A percentile compares a stretch with the other conserved stretches of the same genome.
Conservation (phyloP, 1,284 basidiomycete species). For the Marasmius sp. region DNA sequence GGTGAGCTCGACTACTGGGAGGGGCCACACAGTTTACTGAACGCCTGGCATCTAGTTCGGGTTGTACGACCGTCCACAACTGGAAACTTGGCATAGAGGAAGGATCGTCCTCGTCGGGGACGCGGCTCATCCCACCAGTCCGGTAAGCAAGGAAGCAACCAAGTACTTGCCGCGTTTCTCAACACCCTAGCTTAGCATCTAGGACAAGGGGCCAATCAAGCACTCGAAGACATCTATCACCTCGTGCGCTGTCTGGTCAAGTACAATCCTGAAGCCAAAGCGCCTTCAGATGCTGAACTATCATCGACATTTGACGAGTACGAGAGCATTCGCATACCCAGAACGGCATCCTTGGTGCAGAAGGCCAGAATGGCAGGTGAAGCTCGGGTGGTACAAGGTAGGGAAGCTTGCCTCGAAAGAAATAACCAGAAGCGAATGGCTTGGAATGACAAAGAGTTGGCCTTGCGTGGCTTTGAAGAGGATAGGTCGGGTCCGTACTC, state of each 20-base stretch:
- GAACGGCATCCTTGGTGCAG: conserved; percentile 39
- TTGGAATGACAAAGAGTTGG: conserved; percentile 19
- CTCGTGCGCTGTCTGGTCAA: conserved; percentile 35
- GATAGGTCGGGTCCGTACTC: conserved; percentile 16
- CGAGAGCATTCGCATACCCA: conserved; percentile 35
- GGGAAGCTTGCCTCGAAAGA: conserved; percentile 32
- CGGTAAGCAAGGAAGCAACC: conserved; percentile 12
- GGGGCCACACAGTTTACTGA: neutral
- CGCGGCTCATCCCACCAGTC: conserved; percentile 47
- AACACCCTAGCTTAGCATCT: conserved; percentile 34
- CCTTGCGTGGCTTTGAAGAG: conserved; percentile 2
- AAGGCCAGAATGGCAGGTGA: conserved; percentile 38
- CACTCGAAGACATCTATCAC: conserved; percentile 44
- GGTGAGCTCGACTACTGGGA: too few species aligned
- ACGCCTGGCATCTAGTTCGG: conserved; percentile 33
- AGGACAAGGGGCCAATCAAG: conserved; percentile 50
- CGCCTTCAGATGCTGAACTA: conserved; percentile 32
- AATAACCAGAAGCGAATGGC: conserved; percentile 21
- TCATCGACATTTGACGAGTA: conserved; percentile 40
- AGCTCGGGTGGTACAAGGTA: conserved; percentile 31
- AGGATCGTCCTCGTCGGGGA: conserved; percentile 41
- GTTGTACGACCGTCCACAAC: conserved; percentile 45
- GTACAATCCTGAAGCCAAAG: conserved; percentile 28
- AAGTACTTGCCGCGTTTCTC: conserved; percentile 5
- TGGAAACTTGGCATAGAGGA: conserved; percentile 42